Conservation (phyloP, 2,329 filamentous ascomycete genomes). For the Metarhizium brunneum region DNA sequence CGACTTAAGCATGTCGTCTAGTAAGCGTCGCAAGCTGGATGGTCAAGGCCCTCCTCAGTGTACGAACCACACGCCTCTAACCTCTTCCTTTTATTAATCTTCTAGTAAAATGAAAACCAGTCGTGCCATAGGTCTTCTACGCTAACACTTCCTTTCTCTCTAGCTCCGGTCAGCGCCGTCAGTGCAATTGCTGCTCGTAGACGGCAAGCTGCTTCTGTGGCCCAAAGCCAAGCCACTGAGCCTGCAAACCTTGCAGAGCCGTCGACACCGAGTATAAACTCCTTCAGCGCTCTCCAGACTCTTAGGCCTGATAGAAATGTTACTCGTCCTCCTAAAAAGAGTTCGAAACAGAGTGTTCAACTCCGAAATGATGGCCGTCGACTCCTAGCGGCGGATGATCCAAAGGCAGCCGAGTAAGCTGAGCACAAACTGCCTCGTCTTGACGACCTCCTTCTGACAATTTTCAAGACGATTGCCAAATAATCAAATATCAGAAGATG, state of each 20-base stretch:
- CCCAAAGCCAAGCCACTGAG: not conserved
- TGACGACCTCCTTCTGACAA: not conserved
- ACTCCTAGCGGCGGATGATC: not conserved
- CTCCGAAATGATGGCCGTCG: constrained; percentile 3
- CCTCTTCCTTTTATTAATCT: not conserved
- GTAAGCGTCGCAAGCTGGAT: constrained; percentile 26
- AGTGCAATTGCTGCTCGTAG: constrained; percentile 27
- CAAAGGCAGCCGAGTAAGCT: not conserved
- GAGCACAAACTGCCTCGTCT: not conserved
- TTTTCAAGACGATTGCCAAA: not conserved
- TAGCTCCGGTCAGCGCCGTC: constrained; percentile 23
- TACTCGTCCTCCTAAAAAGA: constrained; percentile 12
- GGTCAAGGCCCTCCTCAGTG: constrained; percentile 17
- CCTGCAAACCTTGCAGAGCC: constrained; percentile 10
- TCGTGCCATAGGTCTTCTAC: not conserved
- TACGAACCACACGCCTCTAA: constrained; percentile 11
- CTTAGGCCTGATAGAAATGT: constrained; percentile 6
- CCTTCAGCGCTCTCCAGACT: constrained; percentile 20
- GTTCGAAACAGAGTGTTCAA: not conserved
- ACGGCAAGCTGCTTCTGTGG: constrained; percentile 13
- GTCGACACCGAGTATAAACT: constrained; percentile 15
- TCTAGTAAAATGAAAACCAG: not conserved
- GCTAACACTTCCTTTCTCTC: not conserved
- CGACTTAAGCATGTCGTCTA: constrained; percentile 14
- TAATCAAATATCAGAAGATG: not conserved